A percentile compares a stretch with the other conserved stretches of the same genome.
phyloP scores from a whole-genome alignment of 1,284 basidiomycete species.

The Ustilago cynodontis region DNA sequence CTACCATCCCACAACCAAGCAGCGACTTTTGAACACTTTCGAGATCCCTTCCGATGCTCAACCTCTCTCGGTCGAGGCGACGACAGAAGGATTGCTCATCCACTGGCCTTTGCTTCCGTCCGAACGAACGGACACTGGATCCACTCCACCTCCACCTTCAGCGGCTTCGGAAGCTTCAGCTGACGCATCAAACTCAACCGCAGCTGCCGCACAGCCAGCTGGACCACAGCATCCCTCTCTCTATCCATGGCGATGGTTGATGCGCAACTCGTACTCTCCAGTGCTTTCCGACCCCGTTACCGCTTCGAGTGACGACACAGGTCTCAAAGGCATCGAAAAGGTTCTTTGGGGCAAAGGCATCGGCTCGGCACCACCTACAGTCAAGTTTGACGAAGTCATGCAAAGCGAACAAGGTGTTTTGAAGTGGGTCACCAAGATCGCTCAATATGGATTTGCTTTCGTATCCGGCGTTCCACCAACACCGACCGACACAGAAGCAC shows the following conservation, averaged over 20 bases:
- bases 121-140: constrained; percentile 17
- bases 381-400: constrained; percentile 83
- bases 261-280: constrained; percentile 81
- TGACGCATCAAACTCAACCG: constrained; percentile 6
- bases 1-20: constrained; percentile 90
- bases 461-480: constrained; percentile 84
- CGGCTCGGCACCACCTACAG: constrained; percentile 79
- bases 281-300: constrained; percentile 72
- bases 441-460: constrained; percentile 86
- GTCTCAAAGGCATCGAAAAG: constrained; percentile 43
- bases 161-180: constrained; percentile 1
- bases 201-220: not conserved
- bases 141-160: not conserved
- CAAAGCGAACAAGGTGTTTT: constrained; percentile 78
- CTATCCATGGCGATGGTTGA: constrained; percentile 89
- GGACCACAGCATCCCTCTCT: constrained; percentile 76
- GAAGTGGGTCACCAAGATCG: constrained; percentile 83
- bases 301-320: constrained; percentile 69
- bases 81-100: constrained; percentile 78
- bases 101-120: constrained; percentile 71
- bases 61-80: constrained; percentile 77
- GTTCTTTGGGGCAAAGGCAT: constrained; percentile 85
- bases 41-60: constrained; percentile 83
- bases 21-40: constrained; percentile 86
- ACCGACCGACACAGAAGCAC: constrained; percentile 84